Base-by-base conservation (phyloP, 805 yeast species). In the Lipomyces japonicus region DNA sequence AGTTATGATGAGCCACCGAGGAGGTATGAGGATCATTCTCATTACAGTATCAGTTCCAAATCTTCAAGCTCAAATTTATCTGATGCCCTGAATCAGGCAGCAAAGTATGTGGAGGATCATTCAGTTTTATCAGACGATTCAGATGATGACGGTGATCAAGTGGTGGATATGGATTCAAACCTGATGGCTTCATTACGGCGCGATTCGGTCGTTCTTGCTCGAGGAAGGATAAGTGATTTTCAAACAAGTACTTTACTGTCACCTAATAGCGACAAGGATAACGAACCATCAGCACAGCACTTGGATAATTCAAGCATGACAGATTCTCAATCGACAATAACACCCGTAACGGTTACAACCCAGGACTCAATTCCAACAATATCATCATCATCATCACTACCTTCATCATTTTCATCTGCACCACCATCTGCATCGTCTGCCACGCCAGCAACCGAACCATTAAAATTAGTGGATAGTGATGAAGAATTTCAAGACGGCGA, bases 131-230 rank as follows among this genome's bases (percentile, higher is more conserved):
- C 14, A 10, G 32, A 28, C 10, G 14, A 10, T 14, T 10, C 32
- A 10, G 32, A 28, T 28, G 32, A 28, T 22, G 57, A 53, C 41
- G 52, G 42, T 19, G 57, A 50, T 14, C 53, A 51, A 14, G 37
- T 51, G 25, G 55, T 50, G 14, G 57, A 53, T 16, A 53, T 53
- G 57, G 57, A 53, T 21, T 37, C 42, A 22, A 31, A 46, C 12
- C 25, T 53, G 26, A 18, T 53, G 21, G 21, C 51, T 18, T 42
- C 47, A 2, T 23, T 50, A n/a, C 55, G 57, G 19, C 48, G 57
- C 14, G 57, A 53, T 34, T 43, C 50, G 23, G 57, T 53, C 26
- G 55, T 53, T 16, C 55, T 53, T 19, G 45, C 57, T 12, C 57
- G 55, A 6, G 51, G 51, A n/a, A 42, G 57, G 18, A 53, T 53